Conservation (phyloP, 768 basidiomycete species). For the Hygrocybe punicea region DNA sequence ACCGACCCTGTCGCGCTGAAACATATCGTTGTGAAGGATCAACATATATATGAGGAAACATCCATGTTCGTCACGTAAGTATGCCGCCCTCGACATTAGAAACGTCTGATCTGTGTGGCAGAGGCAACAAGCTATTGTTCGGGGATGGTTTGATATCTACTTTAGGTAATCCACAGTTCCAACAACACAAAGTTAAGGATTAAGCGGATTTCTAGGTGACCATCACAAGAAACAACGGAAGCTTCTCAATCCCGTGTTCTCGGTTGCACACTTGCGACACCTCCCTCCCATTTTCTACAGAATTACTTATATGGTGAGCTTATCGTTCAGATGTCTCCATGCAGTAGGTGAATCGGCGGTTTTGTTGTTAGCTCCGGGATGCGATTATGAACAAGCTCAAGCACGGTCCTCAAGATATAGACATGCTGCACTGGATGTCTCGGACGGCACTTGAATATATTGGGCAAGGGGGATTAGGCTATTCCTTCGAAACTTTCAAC, state of each 20-base stretch:
- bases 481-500: slow-evolving; percentile 47
- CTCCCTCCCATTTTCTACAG: slow-evolving; percentile 30
- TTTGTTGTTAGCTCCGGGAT: background rate
- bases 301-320: background rate
- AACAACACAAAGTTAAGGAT: background rate
- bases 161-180: slow-evolving; percentile 5
- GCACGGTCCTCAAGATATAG: background rate
- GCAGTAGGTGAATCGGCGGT: too few relatives aligned
- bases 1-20: slow-evolving; percentile 36
- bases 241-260: slow-evolving; percentile 46
- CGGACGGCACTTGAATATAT: slow-evolving; percentile 41
- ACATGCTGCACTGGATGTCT: slow-evolving; percentile 47
- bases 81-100: background rate
- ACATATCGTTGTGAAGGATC: slow-evolving; percentile 38
- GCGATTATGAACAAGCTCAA: background rate
- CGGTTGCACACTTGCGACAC: slow-evolving; percentile 38
- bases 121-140: slow-evolving; percentile 13
- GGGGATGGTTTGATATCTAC: slow-evolving; percentile 19
- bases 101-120: background rate
- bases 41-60: slow-evolving; percentile 32
- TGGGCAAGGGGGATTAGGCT: slow-evolving; percentile 43
- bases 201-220: slow-evolving; percentile 27
- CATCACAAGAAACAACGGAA: slow-evolving; percentile 43
- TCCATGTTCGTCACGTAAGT: slow-evolving; percentile 9
- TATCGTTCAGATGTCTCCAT: too few relatives aligned